Evolutionary conservation across 345 rosid genomes (phyloP).

Genomic region (Schrenkiella parvula): DNA sequence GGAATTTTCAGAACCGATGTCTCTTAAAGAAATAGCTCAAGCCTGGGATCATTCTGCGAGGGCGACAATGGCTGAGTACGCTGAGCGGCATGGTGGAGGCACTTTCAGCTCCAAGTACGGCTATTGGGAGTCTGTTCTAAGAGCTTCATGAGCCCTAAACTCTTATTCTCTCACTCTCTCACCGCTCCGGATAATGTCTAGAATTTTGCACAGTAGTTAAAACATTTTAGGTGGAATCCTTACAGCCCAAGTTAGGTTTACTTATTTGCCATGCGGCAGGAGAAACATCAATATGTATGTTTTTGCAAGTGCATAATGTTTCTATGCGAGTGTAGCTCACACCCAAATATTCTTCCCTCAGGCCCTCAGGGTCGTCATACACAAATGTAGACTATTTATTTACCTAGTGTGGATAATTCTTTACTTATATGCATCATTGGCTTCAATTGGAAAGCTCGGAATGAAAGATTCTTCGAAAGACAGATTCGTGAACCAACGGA

Average conservation of each 20-base stretch:
- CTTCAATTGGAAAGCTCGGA: too few relatives aligned
- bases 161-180: not conserved
- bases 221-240: not conserved
- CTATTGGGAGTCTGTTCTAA: slow-evolving; percentile 48
- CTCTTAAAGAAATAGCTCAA: slow-evolving; percentile 57
- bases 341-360: not conserved
- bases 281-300: not conserved
- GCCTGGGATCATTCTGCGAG: slow-evolving; percentile 66
- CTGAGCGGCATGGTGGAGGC: slow-evolving; percentile 54
- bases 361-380: not conserved
- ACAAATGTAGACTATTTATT: not conserved
- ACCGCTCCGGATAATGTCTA: not conserved
- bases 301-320: not conserved
- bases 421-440: too few relatives aligned
- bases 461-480: too few relatives aligned
- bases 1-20: slow-evolving; percentile 49
- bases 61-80: slow-evolving; percentile 50
- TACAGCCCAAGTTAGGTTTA: not conserved
- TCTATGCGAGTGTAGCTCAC: not conserved
- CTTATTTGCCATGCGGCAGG: not conserved
- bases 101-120: slow-evolving; percentile 74
- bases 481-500: too few relatives aligned
- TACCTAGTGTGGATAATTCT: not conserved
- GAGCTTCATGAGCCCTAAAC: not conserved
- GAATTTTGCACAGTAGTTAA: not conserved